These are phyloP conservation scores for Leccinum pellstonianum DNA, from an alignment of 768 basidiomycete species.

Conservation along the genomic window DNA sequence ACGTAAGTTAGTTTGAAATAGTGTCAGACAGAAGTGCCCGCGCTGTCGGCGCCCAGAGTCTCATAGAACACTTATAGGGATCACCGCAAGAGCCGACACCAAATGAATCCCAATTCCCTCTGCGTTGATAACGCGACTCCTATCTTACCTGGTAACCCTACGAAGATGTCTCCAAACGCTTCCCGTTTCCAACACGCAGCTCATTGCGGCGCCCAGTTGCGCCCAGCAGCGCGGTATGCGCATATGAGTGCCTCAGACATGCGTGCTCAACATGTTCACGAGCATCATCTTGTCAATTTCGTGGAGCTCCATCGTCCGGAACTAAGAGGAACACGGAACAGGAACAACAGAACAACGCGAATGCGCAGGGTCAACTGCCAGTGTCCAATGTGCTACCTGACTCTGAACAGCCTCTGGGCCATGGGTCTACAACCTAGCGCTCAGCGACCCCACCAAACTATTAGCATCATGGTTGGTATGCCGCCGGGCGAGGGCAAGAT, in stretches of 20 bases:
- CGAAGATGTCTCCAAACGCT: conserved; percentile 20
- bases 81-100: conserved; percentile 16
- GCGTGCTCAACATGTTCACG: conserved; percentile 47
- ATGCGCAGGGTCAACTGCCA: conserved; percentile 16
- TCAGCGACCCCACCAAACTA: conserved; percentile 17
- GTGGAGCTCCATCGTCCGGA: conserved; percentile 53
- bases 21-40: not conserved
- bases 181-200: conserved; percentile 24
- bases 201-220: conserved; percentile 43
- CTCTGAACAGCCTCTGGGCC: conserved; percentile 16
- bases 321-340: conserved; percentile 27
- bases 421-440: conserved; percentile 11
- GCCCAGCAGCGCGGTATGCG: conserved; percentile 45
- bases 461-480: conserved; percentile 4
- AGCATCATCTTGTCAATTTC: conserved; percentile 47
- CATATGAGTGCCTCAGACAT: conserved; percentile 48
- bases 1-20: not conserved
- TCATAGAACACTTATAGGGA: not conserved
- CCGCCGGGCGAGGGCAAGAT: conserved; percentile 19
- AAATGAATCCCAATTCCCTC: conserved; percentile 12
- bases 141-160: conserved; percentile 13
- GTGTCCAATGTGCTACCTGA: conserved; percentile 12
- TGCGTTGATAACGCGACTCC: conserved; percentile 6
- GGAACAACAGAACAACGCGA: conserved; percentile 21
- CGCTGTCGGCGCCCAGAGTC: not conserved